Evolutionary conservation across 768 basidiomycete genomes (phyloP).

Genomic region (Podaxis pistillaris): DNA sequence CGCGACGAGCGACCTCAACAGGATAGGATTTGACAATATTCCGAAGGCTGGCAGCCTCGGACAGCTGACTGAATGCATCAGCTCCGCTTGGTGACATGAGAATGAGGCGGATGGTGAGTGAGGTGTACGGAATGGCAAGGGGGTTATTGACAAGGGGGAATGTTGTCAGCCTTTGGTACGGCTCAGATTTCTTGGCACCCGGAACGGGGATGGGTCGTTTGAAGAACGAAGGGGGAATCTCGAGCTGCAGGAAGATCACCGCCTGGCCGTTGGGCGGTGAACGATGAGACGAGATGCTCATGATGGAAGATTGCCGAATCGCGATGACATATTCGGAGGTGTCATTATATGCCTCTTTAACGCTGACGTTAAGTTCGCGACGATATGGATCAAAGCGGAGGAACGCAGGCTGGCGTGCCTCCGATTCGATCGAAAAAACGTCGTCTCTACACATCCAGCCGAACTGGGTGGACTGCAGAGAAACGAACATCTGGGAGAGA

Average conservation of each 20-base stretch:
- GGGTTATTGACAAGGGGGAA: slow-evolving; percentile 42
- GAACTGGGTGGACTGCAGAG: slow-evolving; percentile 45
- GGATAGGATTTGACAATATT: slow-evolving; percentile 29
- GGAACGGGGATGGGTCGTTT: slow-evolving; percentile 16
- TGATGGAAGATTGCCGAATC: slow-evolving; percentile 43
- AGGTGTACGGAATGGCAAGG: slow-evolving; percentile 47
- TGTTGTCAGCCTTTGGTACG: slow-evolving; percentile 30
- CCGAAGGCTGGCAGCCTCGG: slow-evolving; percentile 36
- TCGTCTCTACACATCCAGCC: slow-evolving; percentile 59
- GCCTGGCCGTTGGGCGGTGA: slow-evolving; percentile 24
- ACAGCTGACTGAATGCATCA: slow-evolving; percentile 34
- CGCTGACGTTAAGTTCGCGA: slow-evolving; percentile 42
- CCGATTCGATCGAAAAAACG: slow-evolving; percentile 49
- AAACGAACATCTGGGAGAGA: slow-evolving; percentile 28
- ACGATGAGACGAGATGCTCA: slow-evolving; percentile 32
- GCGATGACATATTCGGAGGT: slow-evolving; percentile 32
- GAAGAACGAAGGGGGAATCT: slow-evolving; percentile 25
- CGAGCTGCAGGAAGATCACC: slow-evolving; percentile 43
- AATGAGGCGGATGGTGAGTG: slow-evolving; percentile 50
- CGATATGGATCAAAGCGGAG: slow-evolving; percentile 39
- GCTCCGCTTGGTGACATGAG: slow-evolving; percentile 35
- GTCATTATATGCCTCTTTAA: slow-evolving; percentile 20
- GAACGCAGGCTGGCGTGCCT: slow-evolving; percentile 19
- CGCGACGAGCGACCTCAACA: slow-evolving; percentile 37
- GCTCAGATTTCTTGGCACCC: slow-evolving; percentile 19